These are phyloP conservation scores for Candida pseudoviswanathii DNA, from an alignment of 1,139 yeast species.

Conservation along the genomic window DNA sequence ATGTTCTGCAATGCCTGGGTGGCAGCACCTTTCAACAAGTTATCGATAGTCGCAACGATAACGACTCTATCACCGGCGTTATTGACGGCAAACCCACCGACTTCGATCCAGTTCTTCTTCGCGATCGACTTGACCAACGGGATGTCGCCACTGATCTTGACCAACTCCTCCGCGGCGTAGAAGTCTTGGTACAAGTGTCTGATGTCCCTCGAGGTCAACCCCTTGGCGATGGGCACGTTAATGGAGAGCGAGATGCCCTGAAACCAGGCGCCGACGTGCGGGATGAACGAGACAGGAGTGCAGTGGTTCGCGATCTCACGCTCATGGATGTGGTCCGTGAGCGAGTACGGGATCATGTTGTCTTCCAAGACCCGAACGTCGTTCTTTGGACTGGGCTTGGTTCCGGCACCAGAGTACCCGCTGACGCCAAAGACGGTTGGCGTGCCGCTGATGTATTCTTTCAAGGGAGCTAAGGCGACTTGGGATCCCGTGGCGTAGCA, in stretches of 20 bases:
- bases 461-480: conserved; percentile 84
- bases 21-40: conserved; percentile 95
- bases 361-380: conserved; percentile 72
- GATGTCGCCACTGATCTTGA: conserved; percentile 84
- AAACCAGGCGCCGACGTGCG: conserved; percentile 99
- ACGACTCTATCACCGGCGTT: conserved; percentile 89
- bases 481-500: conserved; percentile 99
- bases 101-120: conserved; percentile 91
- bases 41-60: conserved; percentile 92
- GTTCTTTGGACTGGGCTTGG: conserved; percentile 96
- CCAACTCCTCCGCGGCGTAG: conserved; percentile 84
- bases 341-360: conserved; percentile 91
- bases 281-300: conserved; percentile 80
- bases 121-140: conserved; percentile 90
- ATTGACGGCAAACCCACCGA: conserved; percentile 95
- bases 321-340: conserved; percentile 97
- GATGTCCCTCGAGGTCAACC: conserved; percentile 77
- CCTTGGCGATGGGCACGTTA: conserved; percentile 77
- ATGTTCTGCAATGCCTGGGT: conserved; percentile 97
- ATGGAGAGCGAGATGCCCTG: conserved; percentile 95
- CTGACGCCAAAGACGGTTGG: conserved; percentile 94
- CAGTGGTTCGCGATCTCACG: conserved; percentile 83
- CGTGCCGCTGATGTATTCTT: conserved; percentile 60
- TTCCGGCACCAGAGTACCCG: conserved; percentile 99
- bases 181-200: conserved; percentile 86